These are phyloP conservation scores for Kodamaea ohmeri DNA, from an alignment of 1,139 yeast species.

Conservation along the genomic window DNA sequence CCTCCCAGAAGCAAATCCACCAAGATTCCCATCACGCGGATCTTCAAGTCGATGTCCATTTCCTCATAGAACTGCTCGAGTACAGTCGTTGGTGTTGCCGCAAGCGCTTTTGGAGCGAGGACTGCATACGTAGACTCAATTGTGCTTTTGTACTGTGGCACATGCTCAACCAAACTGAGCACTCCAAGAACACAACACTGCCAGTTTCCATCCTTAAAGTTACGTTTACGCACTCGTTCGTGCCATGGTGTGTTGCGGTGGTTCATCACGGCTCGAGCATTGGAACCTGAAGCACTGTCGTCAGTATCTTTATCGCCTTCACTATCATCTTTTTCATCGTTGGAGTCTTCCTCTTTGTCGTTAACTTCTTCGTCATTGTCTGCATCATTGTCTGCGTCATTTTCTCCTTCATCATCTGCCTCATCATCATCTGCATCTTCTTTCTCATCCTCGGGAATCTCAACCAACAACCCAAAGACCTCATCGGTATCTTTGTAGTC, in stretches of 20 bases:
- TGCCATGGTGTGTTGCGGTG: conserved; percentile 71
- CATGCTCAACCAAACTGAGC: conserved; percentile 56
- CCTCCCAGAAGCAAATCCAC: conserved; percentile 59
- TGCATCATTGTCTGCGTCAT: conserved; percentile 11
- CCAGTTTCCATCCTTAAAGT: conserved; percentile 86
- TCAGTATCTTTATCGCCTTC: conserved; percentile 19
- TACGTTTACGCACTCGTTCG: conserved; percentile 69
- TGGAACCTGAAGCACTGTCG: conserved; percentile 38
- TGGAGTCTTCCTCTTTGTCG: conserved; percentile 9
- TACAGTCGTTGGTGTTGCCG: conserved; percentile 51
- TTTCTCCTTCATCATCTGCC: conserved; percentile 15
- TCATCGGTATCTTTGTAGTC: conserved; percentile 28
- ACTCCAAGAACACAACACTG: conserved; percentile 73
- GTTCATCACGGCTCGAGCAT: conserved; percentile 56
- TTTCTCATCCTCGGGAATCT: conserved; percentile 31
- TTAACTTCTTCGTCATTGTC: conserved; percentile 8
- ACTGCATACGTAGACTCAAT: conserved; percentile 47
- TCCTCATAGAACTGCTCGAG: conserved; percentile 47
- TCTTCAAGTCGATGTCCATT: conserved; percentile 48
- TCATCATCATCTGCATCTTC: conserved; percentile 15
- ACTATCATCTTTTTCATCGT: conserved; percentile 16
- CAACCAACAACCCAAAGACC: conserved; percentile 36
- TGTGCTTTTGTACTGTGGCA: conserved; percentile 50
- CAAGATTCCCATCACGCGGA: conserved; percentile 54
- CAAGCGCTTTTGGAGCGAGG: conserved; percentile 55